Base-by-base conservation (phyloP, 2,329 filamentous ascomycete species). In the Fusarium nanum region DNA sequence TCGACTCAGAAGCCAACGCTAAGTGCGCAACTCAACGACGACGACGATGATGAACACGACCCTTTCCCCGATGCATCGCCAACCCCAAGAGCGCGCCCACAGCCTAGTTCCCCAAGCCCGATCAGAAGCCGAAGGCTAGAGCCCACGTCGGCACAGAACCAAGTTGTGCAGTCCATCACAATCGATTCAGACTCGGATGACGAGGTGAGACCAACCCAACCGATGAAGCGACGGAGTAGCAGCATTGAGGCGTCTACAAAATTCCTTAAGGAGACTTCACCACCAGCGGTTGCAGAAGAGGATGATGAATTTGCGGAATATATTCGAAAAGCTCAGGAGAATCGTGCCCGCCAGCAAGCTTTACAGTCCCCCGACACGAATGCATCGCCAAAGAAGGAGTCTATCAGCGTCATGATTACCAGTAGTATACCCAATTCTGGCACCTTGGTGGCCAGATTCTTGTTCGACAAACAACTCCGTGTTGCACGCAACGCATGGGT, bases 401-500 rank as follows among this genome's bases (percentile, higher is more conserved):
- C 45, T 8, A 75, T 78, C n/a, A 67, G 77, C 5, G 76, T 83
- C 30, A 69, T 78, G 60, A 73, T 98, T 67, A 87, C 85, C 0
- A 93, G 94, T 0, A 80, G 83, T 5, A 85, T 98, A 8, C 83
- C 86, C 1, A 83, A 84, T 46, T 87, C 91, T 0, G 86, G 81
- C 25, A 80, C 87, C 23, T 48, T 77, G 55, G 11, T 76, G 30
- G 82, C 93, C 54, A 89, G 86, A 52, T 88, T 92, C 41, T 89
- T 88, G 72, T 84, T 93, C 64, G 88, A 87, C 34, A 92, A 93
- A 75, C 83, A 86, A 4, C 82, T 98, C 8, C 86, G 87, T 64
- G 83, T 91, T 59, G 88, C 94, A 8, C 87, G 90, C 44, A 78
- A 88, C 40, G 88, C 87, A 14, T 98, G 93, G 92, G 88, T 91